Evolutionary conservation across 164 flowering plant species (phyloP), one percentile per base, ranked within the genome.

Genomic region (Buxus sempervirens): DNA sequence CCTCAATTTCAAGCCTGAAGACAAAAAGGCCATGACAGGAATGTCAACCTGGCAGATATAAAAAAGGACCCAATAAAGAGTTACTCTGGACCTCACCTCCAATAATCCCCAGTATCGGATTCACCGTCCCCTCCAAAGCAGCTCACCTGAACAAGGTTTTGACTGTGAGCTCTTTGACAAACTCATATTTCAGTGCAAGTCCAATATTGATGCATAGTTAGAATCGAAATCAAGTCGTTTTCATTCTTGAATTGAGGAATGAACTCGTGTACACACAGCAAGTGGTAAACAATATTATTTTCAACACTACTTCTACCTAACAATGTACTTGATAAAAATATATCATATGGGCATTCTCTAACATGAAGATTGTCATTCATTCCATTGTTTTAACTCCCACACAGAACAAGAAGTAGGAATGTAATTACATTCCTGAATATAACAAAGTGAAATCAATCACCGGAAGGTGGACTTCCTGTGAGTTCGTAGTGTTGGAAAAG

Each of bases 41-140:
- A 32, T 3, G 48, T 68, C 64, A 60, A 42, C 51, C 25, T 51
- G 38, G 53, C 38, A 38, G n/a, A 54, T 21, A 56, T 45, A 69
- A 1, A 14, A 1, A 18, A 24, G 18, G 23, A 22, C 9, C 6
- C 26, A 21, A 0, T 19, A 24, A 48, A 18, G 49, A 60, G 19
- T 21, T 15, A 53, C 7, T 25, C 53, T 36, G 8, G 53, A 51
- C 18, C 86, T 83, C 67, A 96, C 99, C 88, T 93, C 99, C 99
- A 96, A 56, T 77, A 78, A 73, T 96, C 99, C 24, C 99, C 99
- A 26, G 97, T 90, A 70, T 96, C 99, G 57, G 99, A 93, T 2
- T 89, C 82, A 28, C 61, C 23, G 0, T 90, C 98, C 28, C 88
- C 84, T 64, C 99, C 99, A 81, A 86, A 96, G 86, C 99, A 91